A percentile compares a stretch with the other conserved stretches of the same genome.
Evolutionary conservation across 306 rosid genomes (phyloP).

Genomic region (Castanea mollissima): DNA sequence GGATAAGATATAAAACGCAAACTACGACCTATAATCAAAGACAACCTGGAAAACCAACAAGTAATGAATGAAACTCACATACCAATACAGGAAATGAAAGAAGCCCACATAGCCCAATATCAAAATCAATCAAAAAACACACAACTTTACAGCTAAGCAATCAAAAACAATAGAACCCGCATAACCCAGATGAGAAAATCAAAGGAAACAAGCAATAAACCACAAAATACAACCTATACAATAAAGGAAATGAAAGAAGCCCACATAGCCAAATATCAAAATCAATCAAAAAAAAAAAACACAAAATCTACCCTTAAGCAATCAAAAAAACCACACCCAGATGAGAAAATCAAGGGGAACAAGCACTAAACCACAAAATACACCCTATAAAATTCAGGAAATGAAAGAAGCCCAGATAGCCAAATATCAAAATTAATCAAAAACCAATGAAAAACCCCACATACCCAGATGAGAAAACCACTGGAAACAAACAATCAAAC

Average conservation of each 20-base stretch:
- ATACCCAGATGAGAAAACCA: background rate
- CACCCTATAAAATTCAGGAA: background rate
- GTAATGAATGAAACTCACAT: no score
- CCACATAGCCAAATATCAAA: background rate
- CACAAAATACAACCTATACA: background rate
- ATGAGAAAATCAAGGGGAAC: conserved; percentile 9
- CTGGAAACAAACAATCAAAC: background rate
- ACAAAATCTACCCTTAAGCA: no score
- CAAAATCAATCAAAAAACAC: background rate
- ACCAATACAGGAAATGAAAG: no score
- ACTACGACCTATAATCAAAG: background rate
- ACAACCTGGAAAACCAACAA: background rate
- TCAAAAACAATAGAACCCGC: background rate
- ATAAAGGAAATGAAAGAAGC: no score
- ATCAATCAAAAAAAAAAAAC: background rate
- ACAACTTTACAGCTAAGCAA: no score
- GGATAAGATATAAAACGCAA: background rate
- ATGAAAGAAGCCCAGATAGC: background rate
- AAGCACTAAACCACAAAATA: background rate
- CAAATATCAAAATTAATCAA: background rate
- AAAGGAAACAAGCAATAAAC: background rate
- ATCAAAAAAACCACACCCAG: conserved; percentile 2
- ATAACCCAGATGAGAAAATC: conserved; percentile 13
- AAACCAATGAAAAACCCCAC: background rate
- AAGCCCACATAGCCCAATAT: background rate